Evolutionary conservation across 148 eudicot species (phyloP), one percentile per base, ranked within the genome.

Genomic region (Camellia japonica): DNA sequence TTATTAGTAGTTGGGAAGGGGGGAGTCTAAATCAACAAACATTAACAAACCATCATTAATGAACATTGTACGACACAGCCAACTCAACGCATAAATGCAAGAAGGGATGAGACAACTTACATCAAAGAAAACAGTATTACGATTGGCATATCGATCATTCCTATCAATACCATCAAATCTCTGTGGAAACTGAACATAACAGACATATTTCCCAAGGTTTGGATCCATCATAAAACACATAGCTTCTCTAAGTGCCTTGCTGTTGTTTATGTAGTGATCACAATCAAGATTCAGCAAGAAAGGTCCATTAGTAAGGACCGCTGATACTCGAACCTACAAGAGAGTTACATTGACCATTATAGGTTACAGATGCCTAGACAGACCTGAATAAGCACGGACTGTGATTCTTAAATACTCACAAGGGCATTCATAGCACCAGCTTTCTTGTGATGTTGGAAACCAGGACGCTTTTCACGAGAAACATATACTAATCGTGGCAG

Each of bases 151-250:
- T 85, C 98, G 88, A 90, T 94, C 97, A 66, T 84, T 88, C 77
- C 67, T 90, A 87, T 94, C 98, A 74, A 94, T 94, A 76, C 97
- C 98, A 84, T 94, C 94, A 75, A 94, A 94, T 80, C 97, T 91
- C 83, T 94, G 98, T 49, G 98, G 98, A 77, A 94, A 94, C 76
- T 94, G 98, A 52, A 94, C 98, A 86, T 92, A 94, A 78, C 97
- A 94, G 51, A 91, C 91, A 80, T 90, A 90, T 84, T 94, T 92
- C 73, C 98, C 98, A 47, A 91, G 93, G 87, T 90, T 91, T 58
- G 97, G 98, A 79, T 94, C 98, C 97, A 92, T 91, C 87, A 94
- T 77, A 80, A 94, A 94, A 82, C 98, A 94, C 94, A 94, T 94
- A 52, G 98, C 86, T 85, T 94, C 98, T 75, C 93, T 87, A 68